Evolutionary conservation across 306 rosid genomes (phyloP), one percentile per base, ranked within the genome.

Genomic region (Prinsepia uniflora): DNA sequence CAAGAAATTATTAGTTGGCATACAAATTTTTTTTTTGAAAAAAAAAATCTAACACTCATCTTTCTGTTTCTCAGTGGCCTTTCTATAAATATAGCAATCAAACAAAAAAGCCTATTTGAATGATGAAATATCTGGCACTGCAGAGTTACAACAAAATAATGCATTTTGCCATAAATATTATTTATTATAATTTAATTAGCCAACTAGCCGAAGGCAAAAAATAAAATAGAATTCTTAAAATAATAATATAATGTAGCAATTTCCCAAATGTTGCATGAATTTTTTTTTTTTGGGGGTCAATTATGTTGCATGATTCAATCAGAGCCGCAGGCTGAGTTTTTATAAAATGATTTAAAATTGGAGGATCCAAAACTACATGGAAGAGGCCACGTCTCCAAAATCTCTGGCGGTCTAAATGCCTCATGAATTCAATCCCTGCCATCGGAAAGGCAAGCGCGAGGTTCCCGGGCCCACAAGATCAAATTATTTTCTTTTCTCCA

Each of bases 401-500:
- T 50, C 68, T 39, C 69, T 67, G 78, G 57, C 52, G 41, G 15
- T 73, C 65, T 24, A 65, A 10, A 30, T 44, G 67, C 67, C 56
- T 67, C 36, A 5, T 14, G 69, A 66, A 46, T 30, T 50, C 63
- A 58, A 57, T 30, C 66, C 39, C 11, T 10, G 11, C 30, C 9
- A 76, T 55, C 72, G 36, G 57, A 81, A 20, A 76, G 53, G 75
- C 84, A 76, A n/a, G n/a, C 72, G 78, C 76, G 41, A 52, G 46
- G 59, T 9, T 53, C 13, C 44, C 6, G 73, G 73, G 43, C 69
- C 80, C 79, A 56, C 68, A 18, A 64, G 3, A 47, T 64, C 47
- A 59, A 59, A 20, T 1, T 1, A 18, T 34, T 30, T 19, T 59
- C 19, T 19, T 7, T 59, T 59, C 15, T 1, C 1, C 4, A 34